These are phyloP conservation scores for Santalum album DNA, from an alignment of 164 flowering plant species.

Conservation along the genomic window DNA sequence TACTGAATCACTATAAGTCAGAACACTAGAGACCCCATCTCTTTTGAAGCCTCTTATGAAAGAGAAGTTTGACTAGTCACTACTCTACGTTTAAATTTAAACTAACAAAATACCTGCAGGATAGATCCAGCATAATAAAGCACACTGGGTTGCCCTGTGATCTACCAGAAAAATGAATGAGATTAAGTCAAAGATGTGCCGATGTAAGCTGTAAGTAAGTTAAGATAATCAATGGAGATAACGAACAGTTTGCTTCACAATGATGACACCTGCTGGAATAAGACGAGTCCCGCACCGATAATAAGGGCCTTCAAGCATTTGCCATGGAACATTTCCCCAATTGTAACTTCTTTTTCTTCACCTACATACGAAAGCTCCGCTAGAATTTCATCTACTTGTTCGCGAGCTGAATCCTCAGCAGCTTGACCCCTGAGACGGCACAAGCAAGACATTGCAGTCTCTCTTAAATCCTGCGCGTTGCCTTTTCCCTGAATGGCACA, in stretches of 20 bases:
- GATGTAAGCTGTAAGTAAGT: not conserved
- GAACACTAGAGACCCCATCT: conserved; percentile 1
- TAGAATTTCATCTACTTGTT: conserved; percentile 63
- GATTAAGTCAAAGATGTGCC: not conserved
- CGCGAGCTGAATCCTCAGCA: conserved; percentile 52
- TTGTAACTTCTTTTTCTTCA: conserved; percentile 48
- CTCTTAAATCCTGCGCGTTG: conserved; percentile 41
- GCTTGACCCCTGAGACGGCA: conserved; percentile 68
- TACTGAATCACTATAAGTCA: conserved; percentile 19
- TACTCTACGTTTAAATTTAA: not conserved
- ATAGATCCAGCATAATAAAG: conserved; percentile 92
- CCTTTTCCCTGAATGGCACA: conserved; percentile 81
- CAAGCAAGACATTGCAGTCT: conserved; percentile 61
- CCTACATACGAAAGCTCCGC: conserved; percentile 53
- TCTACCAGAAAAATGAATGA: conserved; percentile 36
- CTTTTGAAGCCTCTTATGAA: not conserved
- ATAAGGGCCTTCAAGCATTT: conserved; percentile 85
- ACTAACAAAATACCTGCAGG: conserved; percentile 51
- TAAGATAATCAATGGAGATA: not conserved
- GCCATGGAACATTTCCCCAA: conserved; percentile 72
- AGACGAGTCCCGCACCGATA: conserved; percentile 80
- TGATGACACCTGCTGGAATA: conserved; percentile 82
- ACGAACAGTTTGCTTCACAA: not conserved
- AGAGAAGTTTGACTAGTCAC: not conserved
- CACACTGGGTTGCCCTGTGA: conserved; percentile 99